Conservation (phyloP, 192 early-diverging fungal genomes). For the Glomus cerebriforme region DNA sequence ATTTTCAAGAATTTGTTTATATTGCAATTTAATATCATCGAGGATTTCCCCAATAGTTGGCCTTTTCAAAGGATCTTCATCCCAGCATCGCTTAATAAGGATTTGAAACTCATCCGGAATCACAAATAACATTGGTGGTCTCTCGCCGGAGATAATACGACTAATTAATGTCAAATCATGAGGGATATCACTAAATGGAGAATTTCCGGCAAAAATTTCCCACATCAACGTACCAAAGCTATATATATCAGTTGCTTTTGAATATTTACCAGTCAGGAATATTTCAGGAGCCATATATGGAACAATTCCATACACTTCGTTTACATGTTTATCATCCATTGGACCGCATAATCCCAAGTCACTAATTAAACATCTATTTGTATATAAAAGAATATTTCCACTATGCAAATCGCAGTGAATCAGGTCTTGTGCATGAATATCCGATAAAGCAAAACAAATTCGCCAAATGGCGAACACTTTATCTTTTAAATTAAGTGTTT, state of each 20-base stretch:
- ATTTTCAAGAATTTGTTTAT: not conserved
- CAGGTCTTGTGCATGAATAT: slow-evolving; percentile 1
- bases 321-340: slow-evolving; percentile 30
- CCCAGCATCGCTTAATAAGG: not conserved
- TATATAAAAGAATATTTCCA: not conserved
- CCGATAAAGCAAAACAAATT: not conserved
- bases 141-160: not conserved
- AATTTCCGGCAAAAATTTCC: slow-evolving; percentile 41
- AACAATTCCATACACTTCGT: slow-evolving; percentile 36
- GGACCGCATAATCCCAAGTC: slow-evolving; percentile 37
- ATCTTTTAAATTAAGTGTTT: slow-evolving; percentile 34
- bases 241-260: slow-evolving; percentile 42
- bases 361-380: slow-evolving; percentile 12
- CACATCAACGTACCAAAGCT: slow-evolving; percentile 47
- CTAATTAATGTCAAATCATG: not conserved
- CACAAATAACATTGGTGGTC: not conserved
- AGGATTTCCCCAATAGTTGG: slow-evolving; percentile 10
- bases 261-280: slow-evolving; percentile 34
- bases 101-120: not conserved
- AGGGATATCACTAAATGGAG: slow-evolving; percentile 30
- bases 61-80: slow-evolving; percentile 10
- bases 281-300: slow-evolving; percentile 47
- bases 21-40: not conserved
- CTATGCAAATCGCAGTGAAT: not conserved
- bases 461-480: not conserved